Conservation (phyloP, 1,139 yeast species). For the Lodderomyces theae region DNA sequence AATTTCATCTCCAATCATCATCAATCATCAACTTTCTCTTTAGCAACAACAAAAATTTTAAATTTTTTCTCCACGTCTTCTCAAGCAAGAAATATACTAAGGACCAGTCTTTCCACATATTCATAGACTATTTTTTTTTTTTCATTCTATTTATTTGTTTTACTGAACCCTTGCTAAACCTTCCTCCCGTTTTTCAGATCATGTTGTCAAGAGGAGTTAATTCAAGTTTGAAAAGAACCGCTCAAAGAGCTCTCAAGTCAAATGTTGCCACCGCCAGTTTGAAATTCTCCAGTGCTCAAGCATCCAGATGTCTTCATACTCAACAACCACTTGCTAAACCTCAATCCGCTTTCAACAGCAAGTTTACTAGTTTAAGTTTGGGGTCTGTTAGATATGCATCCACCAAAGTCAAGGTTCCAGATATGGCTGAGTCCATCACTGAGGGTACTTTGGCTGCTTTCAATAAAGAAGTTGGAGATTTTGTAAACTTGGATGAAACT, state of each 20-base stretch:
- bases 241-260: constrained; percentile 8
- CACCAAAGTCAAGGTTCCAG: constrained; percentile 82
- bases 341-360: background rate
- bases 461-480: constrained; percentile 83
- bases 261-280: constrained; percentile 8
- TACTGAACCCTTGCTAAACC: too few species aligned
- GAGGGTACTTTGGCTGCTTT: constrained; percentile 92
- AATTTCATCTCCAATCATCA: too few species aligned
- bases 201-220: constrained; percentile 19
- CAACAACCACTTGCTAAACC: constrained; percentile 6
- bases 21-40: background rate
- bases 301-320: constrained; percentile 14
- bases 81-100: too few species aligned
- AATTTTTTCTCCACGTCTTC: background rate
- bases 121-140: too few species aligned
- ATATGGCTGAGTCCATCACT: constrained; percentile 97
- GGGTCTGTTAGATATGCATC: constrained; percentile 38
- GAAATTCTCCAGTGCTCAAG: constrained; percentile 12
- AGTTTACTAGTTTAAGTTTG: constrained; percentile 5
- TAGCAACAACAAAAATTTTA: constrained; percentile 1
- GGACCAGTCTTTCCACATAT: too few species aligned
- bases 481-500: constrained; percentile 81
- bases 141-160: too few species aligned
- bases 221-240: constrained; percentile 16
- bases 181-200: too few species aligned